Evolutionary conservation across 1,284 basidiomycete species (phyloP).

Genomic region (Moniliella sp.): DNA sequence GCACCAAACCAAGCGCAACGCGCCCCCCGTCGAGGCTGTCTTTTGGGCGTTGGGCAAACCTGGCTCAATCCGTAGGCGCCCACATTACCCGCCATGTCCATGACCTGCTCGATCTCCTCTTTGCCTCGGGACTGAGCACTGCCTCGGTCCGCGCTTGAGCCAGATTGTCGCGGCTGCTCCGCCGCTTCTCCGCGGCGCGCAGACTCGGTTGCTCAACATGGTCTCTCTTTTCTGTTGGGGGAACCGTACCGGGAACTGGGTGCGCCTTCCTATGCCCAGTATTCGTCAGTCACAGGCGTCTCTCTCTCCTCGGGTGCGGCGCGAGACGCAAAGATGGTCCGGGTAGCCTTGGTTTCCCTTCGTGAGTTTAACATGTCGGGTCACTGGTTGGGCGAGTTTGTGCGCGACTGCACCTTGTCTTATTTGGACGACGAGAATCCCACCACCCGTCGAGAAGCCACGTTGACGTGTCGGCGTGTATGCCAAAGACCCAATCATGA

Average conservation of each 20-base stretch:
- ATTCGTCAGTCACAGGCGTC: too few relatives aligned
- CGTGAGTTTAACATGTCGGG: constrained; percentile 73
- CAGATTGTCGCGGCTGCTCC: constrained; percentile 73
- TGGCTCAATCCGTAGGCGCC: constrained; percentile 80
- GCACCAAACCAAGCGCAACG: constrained; percentile 70
- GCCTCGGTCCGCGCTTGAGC: constrained; percentile 58
- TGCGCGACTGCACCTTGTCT: constrained; percentile 70
- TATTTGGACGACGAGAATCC: constrained; percentile 81
- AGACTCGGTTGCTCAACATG: constrained; percentile 37
- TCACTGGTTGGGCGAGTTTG: constrained; percentile 86
- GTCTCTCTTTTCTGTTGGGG: constrained; percentile 22
- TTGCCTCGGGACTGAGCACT: constrained; percentile 77
- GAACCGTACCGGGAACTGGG: constrained; percentile 27
- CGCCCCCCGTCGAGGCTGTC: constrained; percentile 76
- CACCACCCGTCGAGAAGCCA: constrained; percentile 72
- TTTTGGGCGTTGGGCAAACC: constrained; percentile 94
- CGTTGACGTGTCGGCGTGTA: constrained; percentile 65
- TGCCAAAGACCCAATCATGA: constrained; percentile 86
- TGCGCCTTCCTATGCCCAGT: too few relatives aligned
- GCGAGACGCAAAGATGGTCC: constrained; percentile 46
- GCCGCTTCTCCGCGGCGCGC: constrained; percentile 71
- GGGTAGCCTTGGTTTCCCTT: constrained; percentile 65
- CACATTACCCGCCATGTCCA: constrained; percentile 85
- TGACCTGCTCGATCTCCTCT: constrained; percentile 89
- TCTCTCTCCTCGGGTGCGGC: constrained; percentile 12